Conservation (phyloP, 768 basidiomycete genomes). For the Coprinopsis strossmayeri region DNA sequence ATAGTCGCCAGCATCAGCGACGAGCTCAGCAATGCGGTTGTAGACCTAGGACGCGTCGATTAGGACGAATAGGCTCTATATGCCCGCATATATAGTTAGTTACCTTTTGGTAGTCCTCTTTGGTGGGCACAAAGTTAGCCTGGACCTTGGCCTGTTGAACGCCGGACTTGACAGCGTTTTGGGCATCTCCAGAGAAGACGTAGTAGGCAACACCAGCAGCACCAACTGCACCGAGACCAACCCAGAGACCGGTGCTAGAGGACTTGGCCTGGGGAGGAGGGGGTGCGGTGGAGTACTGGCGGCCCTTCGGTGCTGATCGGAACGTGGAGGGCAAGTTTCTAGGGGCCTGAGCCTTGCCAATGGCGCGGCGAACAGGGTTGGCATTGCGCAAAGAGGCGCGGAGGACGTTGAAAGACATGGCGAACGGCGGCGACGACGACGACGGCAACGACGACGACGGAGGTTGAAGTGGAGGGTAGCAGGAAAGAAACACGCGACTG, state of each 20-base stretch:
- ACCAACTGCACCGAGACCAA: slow-evolving; percentile 55
- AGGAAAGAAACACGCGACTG: too few relatives aligned
- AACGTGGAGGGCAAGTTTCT: slow-evolving; percentile 15
- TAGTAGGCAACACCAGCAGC: slow-evolving; percentile 58
- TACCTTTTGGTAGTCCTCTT: slow-evolving; percentile 84
- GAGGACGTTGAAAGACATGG: slow-evolving; percentile 54
- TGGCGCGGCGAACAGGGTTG: slow-evolving; percentile 13
- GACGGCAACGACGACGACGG: slow-evolving; percentile 11
- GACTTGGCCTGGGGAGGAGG: slow-evolving; percentile 42
- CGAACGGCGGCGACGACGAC: slow-evolving; percentile 18
- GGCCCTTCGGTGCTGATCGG: slow-evolving; percentile 35
- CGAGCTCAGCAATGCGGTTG: slow-evolving; percentile 72
- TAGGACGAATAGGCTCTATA: background rate
- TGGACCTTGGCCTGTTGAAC: slow-evolving; percentile 57
- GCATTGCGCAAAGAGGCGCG: slow-evolving; percentile 45
- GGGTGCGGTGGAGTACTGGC: slow-evolving; percentile 53
- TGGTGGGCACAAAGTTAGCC: slow-evolving; percentile 65
- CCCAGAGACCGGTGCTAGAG: slow-evolving; percentile 51
- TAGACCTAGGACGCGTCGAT: slow-evolving; percentile 56
- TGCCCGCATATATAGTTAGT: background rate
- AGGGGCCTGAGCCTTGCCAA: slow-evolving; percentile 17
- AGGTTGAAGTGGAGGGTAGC: background rate
- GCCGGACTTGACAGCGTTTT: slow-evolving; percentile 53
- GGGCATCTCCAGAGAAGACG: slow-evolving; percentile 48
- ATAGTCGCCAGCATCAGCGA: slow-evolving; percentile 77